Evolutionary conservation across 176 grass and related monocot genomes (phyloP), one percentile per base, ranked within the genome.

Genomic region (Thalia dealbata): DNA sequence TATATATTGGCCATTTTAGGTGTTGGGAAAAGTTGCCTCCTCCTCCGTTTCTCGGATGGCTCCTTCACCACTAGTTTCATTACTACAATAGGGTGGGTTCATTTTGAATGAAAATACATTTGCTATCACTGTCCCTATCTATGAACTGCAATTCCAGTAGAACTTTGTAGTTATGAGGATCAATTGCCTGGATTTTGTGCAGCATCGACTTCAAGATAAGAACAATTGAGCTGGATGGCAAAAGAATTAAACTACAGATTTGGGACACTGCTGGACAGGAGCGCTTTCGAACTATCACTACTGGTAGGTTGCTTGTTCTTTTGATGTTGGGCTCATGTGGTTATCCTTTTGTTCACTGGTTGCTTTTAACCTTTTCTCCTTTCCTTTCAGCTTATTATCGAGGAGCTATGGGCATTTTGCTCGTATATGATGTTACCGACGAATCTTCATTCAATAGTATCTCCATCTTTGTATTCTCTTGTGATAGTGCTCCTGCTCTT

Each of bases 21-120:
- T 86, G 91, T 96, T 73, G 91, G 91, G 66, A 96, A 96, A 88
- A 96, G 91, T 91, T 96, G 91, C 72, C 88, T 91, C 56, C 91
- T 96, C 12, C 78, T 96, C 78, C 85, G 88, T 44, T 96, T 96
- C 79, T 96, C 91, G 12, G 91, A 91, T 88, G 91, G 91, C 75
- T 96, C 91, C 72, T 96, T 96, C 83, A 96, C 91, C 6, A 96
- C 91, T 48, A 96, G 91, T 72, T 96, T 96, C 77, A 96, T 96
- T 56, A 96, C 91, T 71, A 96, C 91, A 58, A 96, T 96, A 22
- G 91, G 91, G 91, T 91, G 75, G 19, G 9, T 18, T 32, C 22
- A 24, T 3, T 58, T n/a, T 58, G 54, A 19, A 58, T 0, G 54
- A 58, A 18, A 58, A n/a, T 58, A 58, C 19, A 58, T 58, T 58